A percentile compares a stretch with the other conserved stretches of the same genome.
phyloP scores from a whole-genome alignment of 805 yeast genomes.

The Nakazawaea wickerhamii region DNA sequence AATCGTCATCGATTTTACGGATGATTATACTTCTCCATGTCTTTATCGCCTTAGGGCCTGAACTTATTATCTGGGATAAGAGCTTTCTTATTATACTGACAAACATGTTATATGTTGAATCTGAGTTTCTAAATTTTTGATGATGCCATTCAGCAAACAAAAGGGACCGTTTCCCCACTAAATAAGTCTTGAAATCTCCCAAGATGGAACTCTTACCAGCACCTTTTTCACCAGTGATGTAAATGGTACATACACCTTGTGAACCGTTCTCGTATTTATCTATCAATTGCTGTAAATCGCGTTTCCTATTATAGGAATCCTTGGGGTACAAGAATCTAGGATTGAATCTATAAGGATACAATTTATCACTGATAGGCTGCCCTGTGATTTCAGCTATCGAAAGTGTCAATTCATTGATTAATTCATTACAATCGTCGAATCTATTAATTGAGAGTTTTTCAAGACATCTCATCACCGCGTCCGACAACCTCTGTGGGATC shows the following conservation, averaged over 20 bases:
- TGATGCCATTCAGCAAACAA: slow-evolving; percentile 26
- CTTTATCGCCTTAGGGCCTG: slow-evolving; percentile 28
- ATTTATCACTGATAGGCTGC: slow-evolving; percentile 11
- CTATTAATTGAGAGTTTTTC: slow-evolving; percentile 36
- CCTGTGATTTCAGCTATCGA: slow-evolving; percentile 21
- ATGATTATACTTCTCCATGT: slow-evolving; percentile 37
- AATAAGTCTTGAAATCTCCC: slow-evolving; percentile 29
- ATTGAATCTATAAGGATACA: slow-evolving; percentile 10
- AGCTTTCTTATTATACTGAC: slow-evolving; percentile 23
- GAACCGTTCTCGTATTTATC: slow-evolving; percentile 17
- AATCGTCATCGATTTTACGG: slow-evolving; percentile 34
- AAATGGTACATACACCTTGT: slow-evolving; percentile 22
- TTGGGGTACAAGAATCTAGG: slow-evolving; percentile 22
- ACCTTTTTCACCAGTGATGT: slow-evolving; percentile 39
- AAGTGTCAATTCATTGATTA: slow-evolving; percentile 32
- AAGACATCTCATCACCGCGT: slow-evolving; percentile 36
- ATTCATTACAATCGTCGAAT: slow-evolving; percentile 28
- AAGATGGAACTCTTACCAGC: slow-evolving; percentile 40
- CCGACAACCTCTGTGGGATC: slow-evolving; percentile 29
- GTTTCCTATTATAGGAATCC: slow-evolving; percentile 24
- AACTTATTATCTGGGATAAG: slow-evolving; percentile 35
- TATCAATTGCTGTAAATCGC: slow-evolving; percentile 21
- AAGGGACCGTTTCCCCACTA: slow-evolving; percentile 27
- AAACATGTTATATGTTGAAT: slow-evolving; percentile 16
- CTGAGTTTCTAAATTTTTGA: slow-evolving; percentile 22